These are phyloP conservation scores for Kwoniella botswanensis DNA, from an alignment of 768 basidiomycete species.

Conservation along the genomic window DNA sequence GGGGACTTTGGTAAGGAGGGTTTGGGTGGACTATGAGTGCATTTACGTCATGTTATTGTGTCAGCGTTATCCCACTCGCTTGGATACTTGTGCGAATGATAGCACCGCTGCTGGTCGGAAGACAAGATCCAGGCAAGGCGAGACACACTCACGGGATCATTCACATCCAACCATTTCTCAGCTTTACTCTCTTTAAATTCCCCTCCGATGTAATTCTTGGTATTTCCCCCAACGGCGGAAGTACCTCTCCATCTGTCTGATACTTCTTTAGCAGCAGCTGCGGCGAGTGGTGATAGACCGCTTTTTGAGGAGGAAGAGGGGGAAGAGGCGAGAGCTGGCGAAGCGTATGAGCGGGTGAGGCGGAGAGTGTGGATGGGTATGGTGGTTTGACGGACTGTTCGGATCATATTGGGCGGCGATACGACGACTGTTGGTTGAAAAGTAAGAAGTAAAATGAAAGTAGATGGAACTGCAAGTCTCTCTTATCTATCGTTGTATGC, in stretches of 20 bases:
- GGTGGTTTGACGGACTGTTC: constrained; percentile 2
- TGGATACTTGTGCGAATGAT: neutral
- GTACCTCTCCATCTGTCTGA: constrained; percentile 76
- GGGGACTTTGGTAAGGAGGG: constrained; percentile 83
- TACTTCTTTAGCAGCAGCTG: constrained; percentile 44
- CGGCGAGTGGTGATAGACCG: constrained; percentile 32
- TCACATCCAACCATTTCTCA: constrained; percentile 79
- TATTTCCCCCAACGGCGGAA: constrained; percentile 78
- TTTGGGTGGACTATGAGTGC: constrained; percentile 78
- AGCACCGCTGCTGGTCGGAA: neutral
- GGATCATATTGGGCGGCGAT: constrained; percentile 5
- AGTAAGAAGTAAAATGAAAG: neutral
- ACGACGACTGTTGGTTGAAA: neutral
- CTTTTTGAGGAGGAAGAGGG: constrained; percentile 13
- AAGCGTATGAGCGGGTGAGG: constrained; percentile 15
- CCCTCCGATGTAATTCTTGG: constrained; percentile 90
- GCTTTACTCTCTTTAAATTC: constrained; percentile 83
- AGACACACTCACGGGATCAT: constrained; percentile 75
- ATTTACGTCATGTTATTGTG: neutral
- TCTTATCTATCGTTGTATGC: neutral
- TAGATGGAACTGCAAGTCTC: neutral
- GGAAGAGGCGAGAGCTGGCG: constrained; percentile 24
- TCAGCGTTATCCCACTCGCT: constrained; percentile 1
- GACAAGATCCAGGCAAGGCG: neutral
- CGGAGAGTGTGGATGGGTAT: constrained; percentile 5